Evolutionary conservation across 192 early-diverging fungal genomes (phyloP).

Genomic region (Funneliformis mosseae): DNA sequence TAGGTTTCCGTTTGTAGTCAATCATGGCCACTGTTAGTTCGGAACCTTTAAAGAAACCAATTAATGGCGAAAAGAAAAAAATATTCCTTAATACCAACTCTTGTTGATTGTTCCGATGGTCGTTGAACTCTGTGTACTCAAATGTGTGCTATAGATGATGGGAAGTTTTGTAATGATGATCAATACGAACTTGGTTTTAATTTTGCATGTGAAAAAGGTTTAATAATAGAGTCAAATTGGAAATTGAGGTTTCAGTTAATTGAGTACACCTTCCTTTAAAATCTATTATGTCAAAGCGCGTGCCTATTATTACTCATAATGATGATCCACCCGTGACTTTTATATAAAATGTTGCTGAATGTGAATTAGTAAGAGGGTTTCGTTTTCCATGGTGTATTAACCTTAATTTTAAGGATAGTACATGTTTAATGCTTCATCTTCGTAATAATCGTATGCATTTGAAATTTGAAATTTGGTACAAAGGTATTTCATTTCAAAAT

Average conservation of each 20-base stretch:
- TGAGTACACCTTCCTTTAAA: constrained; percentile 13
- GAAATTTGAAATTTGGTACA: constrained; percentile 18
- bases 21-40: background rate
- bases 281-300: background rate
- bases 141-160: constrained; percentile 3
- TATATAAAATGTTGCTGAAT: constrained; percentile 19
- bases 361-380: constrained; percentile 27
- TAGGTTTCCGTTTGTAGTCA: constrained; percentile 14
- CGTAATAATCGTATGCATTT: constrained; percentile 22
- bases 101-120: background rate
- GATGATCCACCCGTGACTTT: constrained; percentile 9
- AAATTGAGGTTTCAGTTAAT: constrained; percentile 5
- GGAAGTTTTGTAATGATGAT: constrained; percentile 15
- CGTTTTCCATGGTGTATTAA: constrained; percentile 25
- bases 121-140: constrained; percentile 13
- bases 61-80: background rate
- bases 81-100: background rate
- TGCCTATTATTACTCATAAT: background rate
- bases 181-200: constrained; percentile 11
- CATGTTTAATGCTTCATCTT: constrained; percentile 10
- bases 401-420: constrained; percentile 7
- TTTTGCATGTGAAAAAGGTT: background rate
- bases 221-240: constrained; percentile 14
- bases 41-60: background rate
- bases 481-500: constrained; percentile 23